Evolutionary conservation across 1,284 basidiomycete genomes (phyloP).

Genomic region (Boletus calvinii): DNA sequence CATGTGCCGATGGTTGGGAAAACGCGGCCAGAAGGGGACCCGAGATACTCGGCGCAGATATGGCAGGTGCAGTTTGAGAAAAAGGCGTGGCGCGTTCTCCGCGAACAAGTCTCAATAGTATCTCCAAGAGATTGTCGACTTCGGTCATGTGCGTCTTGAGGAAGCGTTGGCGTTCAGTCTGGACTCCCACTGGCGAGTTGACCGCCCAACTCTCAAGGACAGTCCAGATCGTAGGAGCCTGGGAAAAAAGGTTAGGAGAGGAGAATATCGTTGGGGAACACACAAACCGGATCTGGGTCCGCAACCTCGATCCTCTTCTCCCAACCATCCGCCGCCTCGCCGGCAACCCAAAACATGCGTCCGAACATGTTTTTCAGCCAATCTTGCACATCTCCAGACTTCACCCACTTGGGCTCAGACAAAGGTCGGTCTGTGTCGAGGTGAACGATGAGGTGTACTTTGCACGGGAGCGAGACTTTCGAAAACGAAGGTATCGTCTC

Average conservation of each 20-base stretch:
- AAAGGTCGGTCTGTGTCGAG: constrained; percentile 86
- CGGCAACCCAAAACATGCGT: constrained; percentile 75
- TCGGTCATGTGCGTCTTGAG: constrained; percentile 83
- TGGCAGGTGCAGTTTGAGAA: constrained; percentile 55
- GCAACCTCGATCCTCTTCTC: constrained; percentile 88
- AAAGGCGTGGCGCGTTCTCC: constrained; percentile 80
- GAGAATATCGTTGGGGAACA: constrained; percentile 19
- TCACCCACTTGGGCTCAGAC: constrained; percentile 95
- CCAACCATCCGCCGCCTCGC: constrained; percentile 79
- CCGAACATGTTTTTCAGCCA: constrained; percentile 90
- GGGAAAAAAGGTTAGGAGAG: constrained; percentile 14
- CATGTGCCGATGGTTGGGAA: constrained; percentile 73
- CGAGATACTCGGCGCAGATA: constrained; percentile 58
- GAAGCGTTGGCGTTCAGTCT: constrained; percentile 82
- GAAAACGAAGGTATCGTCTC: constrained; percentile 67
- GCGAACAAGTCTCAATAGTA: constrained; percentile 84
- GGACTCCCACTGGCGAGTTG: constrained; percentile 73
- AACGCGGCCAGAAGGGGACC: constrained; percentile 69
- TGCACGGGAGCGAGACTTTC: constrained; percentile 49
- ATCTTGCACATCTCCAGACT: constrained; percentile 89
- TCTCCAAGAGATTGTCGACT: constrained; percentile 86
- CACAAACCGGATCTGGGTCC: constrained; percentile 90
- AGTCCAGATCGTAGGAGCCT: constrained; percentile 90
- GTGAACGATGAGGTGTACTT: constrained; percentile 59
- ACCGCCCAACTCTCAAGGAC: constrained; percentile 86